Percentiles rank a stretch among this genome's conserved stretches.
phyloP scores from a whole-genome alignment of 2,329 filamentous ascomycete genomes.

The Zasmidium cellare region DNA sequence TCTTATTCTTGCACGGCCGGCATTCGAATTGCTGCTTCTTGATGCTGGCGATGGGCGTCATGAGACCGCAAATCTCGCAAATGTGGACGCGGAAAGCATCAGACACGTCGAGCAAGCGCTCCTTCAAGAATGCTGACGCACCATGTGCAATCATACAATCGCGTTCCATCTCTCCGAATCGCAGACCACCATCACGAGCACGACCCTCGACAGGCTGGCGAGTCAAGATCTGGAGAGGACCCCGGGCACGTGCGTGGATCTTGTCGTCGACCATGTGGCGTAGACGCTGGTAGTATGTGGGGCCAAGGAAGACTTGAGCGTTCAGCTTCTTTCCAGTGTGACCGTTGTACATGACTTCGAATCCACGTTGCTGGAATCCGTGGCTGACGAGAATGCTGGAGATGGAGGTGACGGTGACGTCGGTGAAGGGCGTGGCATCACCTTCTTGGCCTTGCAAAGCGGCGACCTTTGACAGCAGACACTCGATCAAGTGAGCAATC shows the following conservation, averaged over 20 bases:
- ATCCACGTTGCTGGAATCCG: conserved; percentile 94
- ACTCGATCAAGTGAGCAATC: conserved; percentile 99
- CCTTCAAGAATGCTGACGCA: conserved; percentile 94
- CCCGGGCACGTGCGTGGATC: conserved; percentile 97
- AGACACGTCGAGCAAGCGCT: conserved; percentile 93
- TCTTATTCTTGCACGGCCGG: conserved; percentile 98
- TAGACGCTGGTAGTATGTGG: conserved; percentile 97
- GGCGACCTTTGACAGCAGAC: conserved; percentile 92
- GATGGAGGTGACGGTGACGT: conserved; percentile 92
- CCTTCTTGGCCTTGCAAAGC: conserved; percentile 92
- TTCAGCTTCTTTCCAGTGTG: conserved; percentile 93
- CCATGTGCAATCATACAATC: conserved; percentile 99
- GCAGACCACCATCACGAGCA: conserved; percentile 93
- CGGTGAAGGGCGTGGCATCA: conserved; percentile 96
- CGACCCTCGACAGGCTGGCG: conserved; percentile 97
- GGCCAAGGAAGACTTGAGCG: conserved; percentile 93
- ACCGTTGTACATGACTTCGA: conserved; percentile 98
- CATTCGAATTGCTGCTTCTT: conserved; percentile 97
- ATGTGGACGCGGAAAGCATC: conserved; percentile 98
- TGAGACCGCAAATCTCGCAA: conserved; percentile 96
- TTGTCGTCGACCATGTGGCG: conserved; percentile 99
- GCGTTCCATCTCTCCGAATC: conserved; percentile 99
- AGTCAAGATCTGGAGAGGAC: conserved; percentile 95
- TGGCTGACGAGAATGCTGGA: conserved; percentile 82
- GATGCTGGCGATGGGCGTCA: conserved; percentile 98